These are phyloP conservation scores for Cubamyces lactineus DNA, from an alignment of 768 basidiomycete species.

Conservation along the genomic window DNA sequence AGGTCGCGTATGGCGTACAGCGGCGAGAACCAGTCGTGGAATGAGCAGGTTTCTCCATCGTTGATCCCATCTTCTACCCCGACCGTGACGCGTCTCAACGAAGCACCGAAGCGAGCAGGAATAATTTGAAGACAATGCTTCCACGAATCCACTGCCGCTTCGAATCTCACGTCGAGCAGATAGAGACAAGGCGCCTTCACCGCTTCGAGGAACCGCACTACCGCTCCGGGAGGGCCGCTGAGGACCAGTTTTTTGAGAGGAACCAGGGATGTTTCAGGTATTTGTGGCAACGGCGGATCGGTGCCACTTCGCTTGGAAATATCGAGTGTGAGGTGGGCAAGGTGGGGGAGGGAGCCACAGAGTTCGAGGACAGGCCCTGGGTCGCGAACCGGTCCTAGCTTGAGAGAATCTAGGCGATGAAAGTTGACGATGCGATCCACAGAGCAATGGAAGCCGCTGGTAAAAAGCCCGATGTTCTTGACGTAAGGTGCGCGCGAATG, in stretches of 20 bases:
- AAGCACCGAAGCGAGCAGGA: background rate
- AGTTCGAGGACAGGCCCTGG: background rate
- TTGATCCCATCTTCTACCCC: background rate
- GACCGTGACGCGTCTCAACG: background rate
- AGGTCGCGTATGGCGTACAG: constrained; percentile 4
- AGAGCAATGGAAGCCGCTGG: constrained; percentile 2
- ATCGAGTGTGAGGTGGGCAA: background rate
- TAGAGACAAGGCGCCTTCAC: background rate
- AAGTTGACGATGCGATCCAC: background rate
- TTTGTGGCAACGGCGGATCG: background rate
- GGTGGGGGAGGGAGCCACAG: background rate
- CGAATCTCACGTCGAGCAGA: background rate
- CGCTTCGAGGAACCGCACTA: background rate
- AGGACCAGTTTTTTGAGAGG: background rate
- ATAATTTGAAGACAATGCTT: background rate
- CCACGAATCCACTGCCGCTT: background rate
- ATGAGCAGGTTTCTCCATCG: background rate
- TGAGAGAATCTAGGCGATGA: background rate
- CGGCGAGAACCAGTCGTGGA: constrained; percentile 11
- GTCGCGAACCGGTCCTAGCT: background rate
- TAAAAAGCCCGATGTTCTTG: background rate
- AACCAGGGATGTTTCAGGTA: background rate
- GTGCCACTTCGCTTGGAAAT: background rate
- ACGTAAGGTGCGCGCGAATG: background rate
- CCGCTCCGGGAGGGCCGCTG: background rate